These are phyloP conservation scores for Gloeophyllum trabeum DNA, from an alignment of 768 basidiomycete genomes.

Conservation along the genomic window DNA sequence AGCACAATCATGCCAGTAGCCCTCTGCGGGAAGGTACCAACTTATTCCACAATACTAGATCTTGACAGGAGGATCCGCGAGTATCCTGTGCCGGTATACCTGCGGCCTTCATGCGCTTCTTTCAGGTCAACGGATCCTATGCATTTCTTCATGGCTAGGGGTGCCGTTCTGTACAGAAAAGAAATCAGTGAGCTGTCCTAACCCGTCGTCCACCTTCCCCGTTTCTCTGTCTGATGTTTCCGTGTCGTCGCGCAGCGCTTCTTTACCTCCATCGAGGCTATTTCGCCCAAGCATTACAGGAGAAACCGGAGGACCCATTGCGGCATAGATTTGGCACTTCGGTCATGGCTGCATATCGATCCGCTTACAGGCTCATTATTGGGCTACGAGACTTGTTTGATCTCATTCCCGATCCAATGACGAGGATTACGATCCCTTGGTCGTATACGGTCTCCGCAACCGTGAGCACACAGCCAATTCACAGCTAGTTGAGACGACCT, in stretches of 20 bases:
- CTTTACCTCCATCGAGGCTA: conserved; percentile 58
- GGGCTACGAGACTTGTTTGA: conserved; percentile 32
- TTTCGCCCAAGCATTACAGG: conserved; percentile 56
- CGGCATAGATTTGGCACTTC: conserved; percentile 58
- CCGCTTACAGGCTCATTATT: conserved; percentile 54
- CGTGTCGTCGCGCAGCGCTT: conserved; percentile 43
- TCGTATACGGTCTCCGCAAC: conserved; percentile 55
- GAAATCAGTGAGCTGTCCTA: conserved; percentile 62
- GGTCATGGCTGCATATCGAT: conserved; percentile 61
- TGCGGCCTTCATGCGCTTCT: conserved; percentile 24
- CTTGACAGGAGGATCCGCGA: conserved; percentile 53
- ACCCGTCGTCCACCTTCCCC: too few species aligned
- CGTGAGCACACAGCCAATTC: conserved; percentile 25
- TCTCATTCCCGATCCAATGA: conserved; percentile 28
- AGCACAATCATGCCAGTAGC: conserved; percentile 17
- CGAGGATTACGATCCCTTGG: conserved; percentile 44
- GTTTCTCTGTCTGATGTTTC: too few species aligned
- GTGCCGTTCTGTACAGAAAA: conserved; percentile 55
- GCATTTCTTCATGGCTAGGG: conserved; percentile 42
- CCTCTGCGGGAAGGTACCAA: conserved; percentile 29
- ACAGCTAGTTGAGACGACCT: background rate
- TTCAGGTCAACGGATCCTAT: background rate
- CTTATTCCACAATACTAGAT: conserved; percentile 40
- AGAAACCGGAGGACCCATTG: conserved; percentile 42
- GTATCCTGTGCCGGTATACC: conserved; percentile 35